phyloP scores from a whole-genome alignment of 169 alveolate genomes.

The Eimeria maxima region DNA sequence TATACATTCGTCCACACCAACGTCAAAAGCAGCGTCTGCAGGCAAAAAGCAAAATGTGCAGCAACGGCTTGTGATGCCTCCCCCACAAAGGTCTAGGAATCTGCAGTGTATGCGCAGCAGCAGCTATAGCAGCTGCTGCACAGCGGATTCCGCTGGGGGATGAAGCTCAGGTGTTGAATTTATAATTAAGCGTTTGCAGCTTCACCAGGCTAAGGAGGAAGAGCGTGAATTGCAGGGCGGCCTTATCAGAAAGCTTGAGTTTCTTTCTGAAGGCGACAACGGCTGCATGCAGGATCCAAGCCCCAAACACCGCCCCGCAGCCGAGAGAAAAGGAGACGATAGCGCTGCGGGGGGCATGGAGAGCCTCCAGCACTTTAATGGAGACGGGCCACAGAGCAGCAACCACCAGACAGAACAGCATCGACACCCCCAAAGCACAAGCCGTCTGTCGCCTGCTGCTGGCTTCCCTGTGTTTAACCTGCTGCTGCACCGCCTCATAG shows the following conservation, averaged over 20 bases:
- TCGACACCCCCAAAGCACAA: background rate
- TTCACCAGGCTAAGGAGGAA: background rate
- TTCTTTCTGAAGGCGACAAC: background rate
- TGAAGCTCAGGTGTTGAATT: no score
- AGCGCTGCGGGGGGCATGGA: background rate
- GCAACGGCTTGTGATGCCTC: no score
- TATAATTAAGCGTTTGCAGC: background rate
- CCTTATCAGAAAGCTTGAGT: background rate
- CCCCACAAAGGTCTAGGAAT: no score
- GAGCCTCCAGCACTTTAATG: background rate
- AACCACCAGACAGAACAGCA: background rate
- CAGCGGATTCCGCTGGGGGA: background rate
- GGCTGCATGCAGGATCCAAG: constrained; percentile 34
- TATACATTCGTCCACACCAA: constrained; percentile 4
- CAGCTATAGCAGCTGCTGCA: background rate
- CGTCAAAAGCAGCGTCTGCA: constrained; percentile 29
- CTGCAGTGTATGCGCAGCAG: no score
- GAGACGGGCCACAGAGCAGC: constrained; percentile 24
- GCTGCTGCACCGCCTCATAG: no score
- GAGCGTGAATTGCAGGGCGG: constrained; percentile 13
- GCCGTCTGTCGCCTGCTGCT: background rate
- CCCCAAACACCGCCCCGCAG: background rate
- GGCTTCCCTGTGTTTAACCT: background rate
- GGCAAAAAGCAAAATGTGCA: background rate
- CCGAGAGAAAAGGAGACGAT: constrained; percentile 9